Conservation (phyloP, 257 asterid species). For the Nicotiana attenuata region DNA sequence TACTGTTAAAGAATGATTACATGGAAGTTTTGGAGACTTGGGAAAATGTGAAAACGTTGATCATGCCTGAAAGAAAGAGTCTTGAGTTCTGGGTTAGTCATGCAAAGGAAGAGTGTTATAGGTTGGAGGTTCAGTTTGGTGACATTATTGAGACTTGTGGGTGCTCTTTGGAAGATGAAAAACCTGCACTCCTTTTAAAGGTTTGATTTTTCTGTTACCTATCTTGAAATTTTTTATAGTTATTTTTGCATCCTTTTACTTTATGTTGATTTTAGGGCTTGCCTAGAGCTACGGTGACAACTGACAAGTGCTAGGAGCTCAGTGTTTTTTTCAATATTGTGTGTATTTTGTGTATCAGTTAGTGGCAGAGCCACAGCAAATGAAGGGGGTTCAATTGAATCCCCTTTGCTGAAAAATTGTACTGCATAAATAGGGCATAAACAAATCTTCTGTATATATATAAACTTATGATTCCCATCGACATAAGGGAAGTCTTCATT, state of each 20-base stretch:
- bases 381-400: no score
- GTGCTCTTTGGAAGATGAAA: conserved; percentile 35
- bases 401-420: no score
- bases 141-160: conserved; percentile 54
- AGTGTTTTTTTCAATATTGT: background rate
- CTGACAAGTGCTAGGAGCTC: background rate
- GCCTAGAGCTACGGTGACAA: background rate
- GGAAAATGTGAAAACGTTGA: conserved; percentile 51
- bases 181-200: conserved; percentile 56
- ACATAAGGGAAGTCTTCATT: no score
- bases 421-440: no score
- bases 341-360: no score
- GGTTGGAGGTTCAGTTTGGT: conserved; percentile 64
- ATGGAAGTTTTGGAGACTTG: conserved; percentile 61
- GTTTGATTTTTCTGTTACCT: conserved; percentile 26
- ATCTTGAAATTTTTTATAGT: background rate
- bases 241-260: background rate
- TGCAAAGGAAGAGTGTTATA: conserved; percentile 37
- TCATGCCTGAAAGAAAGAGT: conserved; percentile 70
- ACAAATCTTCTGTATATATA: no score
- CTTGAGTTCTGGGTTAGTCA: conserved; percentile 47
- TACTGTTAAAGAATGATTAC: conserved; percentile 40
- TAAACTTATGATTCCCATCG: no score
- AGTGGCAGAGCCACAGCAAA: no score
- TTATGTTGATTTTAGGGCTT: background rate